Evolutionary conservation across 768 basidiomycete genomes (phyloP).

Genomic region (Rhodotorula babjevae): DNA sequence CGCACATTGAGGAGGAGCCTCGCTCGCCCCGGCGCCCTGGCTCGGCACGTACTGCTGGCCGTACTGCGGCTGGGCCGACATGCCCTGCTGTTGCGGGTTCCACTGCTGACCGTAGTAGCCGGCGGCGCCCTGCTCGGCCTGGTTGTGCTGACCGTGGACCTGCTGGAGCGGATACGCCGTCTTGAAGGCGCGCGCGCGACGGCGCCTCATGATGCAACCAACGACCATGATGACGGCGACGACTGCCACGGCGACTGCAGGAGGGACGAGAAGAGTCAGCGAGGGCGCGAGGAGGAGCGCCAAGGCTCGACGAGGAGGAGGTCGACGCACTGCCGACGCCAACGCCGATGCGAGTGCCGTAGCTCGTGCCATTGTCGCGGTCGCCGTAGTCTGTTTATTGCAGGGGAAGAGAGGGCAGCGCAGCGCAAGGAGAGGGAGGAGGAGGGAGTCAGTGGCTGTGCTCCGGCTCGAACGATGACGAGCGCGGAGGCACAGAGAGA

Average conservation of each 20-base stretch:
- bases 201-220: constrained; percentile 18
- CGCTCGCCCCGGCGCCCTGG: background rate
- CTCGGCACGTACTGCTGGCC: background rate
- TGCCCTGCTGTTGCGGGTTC: background rate
- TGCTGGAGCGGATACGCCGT: constrained; percentile 26
- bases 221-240: constrained; percentile 23
- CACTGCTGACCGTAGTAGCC: constrained; percentile 1
- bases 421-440: background rate
- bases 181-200: constrained; percentile 32
- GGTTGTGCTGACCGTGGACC: background rate
- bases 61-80: background rate
- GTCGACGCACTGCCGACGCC: constrained; percentile 22
- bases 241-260: constrained; percentile 21
- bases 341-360: constrained; percentile 23
- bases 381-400: constrained; percentile 33
- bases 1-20: constrained; percentile 30
- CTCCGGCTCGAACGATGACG: background rate
- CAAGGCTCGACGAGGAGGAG: background rate
- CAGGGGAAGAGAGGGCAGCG: background rate
- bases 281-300: background rate
- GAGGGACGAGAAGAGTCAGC: background rate
- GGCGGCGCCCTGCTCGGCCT: background rate
- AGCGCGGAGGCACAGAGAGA: background rate
- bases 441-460: too few species aligned
- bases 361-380: background rate